A percentile compares a stretch with the other conserved stretches of the same genome.
These are phyloP conservation scores for Wallacemonas rigidus DNA, from an alignment of 208 protist genomes.

Conservation along the genomic window DNA sequence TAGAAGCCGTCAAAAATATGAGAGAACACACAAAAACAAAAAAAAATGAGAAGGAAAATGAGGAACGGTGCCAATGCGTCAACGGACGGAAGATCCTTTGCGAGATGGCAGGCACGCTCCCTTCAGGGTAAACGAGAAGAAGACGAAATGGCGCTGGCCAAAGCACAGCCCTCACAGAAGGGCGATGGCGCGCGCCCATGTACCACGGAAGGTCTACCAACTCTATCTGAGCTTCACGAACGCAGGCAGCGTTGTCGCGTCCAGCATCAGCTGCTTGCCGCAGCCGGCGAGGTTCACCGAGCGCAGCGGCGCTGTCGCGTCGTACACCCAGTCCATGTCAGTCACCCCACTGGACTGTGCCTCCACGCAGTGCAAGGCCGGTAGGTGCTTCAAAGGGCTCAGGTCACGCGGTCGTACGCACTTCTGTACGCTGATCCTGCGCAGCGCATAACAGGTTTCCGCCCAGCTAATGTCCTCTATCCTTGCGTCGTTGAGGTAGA, in stretches of 20 bases:
- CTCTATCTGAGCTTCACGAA: slow-evolving; percentile 7
- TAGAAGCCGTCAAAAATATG: too few relatives aligned
- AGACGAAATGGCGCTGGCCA: too few relatives aligned
- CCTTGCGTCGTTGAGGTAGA: not conserved
- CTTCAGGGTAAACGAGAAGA: too few relatives aligned
- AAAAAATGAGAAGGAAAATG: too few relatives aligned
- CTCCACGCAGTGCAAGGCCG: not conserved
- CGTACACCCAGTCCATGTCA: slow-evolving; percentile 16
- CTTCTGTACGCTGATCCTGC: not conserved
- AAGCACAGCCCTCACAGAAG: too few relatives aligned
- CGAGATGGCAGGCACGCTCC: too few relatives aligned
- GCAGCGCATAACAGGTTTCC: not conserved
- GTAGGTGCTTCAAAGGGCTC: slow-evolving; percentile 13
- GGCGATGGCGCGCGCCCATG: not conserved
- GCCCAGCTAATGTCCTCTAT: not conserved
- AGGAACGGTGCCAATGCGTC: too few relatives aligned
- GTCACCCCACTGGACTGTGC: not conserved
- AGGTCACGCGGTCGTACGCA: not conserved
- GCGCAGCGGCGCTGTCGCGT: slow-evolving; percentile 7
- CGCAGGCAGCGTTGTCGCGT: not conserved
- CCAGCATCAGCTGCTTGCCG: slow-evolving; percentile 5
- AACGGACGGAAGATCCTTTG: too few relatives aligned
- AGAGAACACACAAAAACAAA: too few relatives aligned
- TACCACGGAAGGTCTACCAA: not conserved
- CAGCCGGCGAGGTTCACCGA: not conserved